Percentiles rank a stretch among this genome's conserved stretches.
These are phyloP conservation scores for Scutellospora calospora DNA, from an alignment of 371 early-diverging fungal species.

Conservation along the genomic window DNA sequence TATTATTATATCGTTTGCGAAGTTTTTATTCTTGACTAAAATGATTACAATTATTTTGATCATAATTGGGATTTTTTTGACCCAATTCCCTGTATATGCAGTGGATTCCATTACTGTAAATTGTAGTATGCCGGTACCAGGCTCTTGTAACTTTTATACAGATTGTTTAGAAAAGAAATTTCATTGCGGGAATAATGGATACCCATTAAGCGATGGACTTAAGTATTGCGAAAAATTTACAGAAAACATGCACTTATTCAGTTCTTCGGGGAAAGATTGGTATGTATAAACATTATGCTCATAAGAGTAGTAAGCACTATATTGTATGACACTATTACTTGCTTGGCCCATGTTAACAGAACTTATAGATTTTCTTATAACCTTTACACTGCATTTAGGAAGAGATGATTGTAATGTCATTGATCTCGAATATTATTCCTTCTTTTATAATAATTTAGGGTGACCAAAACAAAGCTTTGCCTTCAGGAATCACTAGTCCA, in stretches of 20 bases:
- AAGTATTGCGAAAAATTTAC: conserved; percentile 8
- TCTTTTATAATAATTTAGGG: background rate
- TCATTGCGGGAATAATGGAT: conserved; percentile 6
- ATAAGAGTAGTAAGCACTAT: background rate
- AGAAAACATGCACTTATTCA: background rate
- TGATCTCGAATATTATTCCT: background rate
- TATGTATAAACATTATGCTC: background rate
- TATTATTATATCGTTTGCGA: background rate
- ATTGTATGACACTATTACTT: too few species aligned
- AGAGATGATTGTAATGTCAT: too few species aligned
- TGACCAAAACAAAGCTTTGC: background rate
- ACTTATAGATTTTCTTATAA: too few species aligned
- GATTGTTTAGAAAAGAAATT: conserved; percentile 31
- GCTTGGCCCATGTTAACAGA: too few species aligned
- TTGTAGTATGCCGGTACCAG: background rate
- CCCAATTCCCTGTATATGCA: too few species aligned
- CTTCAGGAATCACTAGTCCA: conserved; percentile 5
- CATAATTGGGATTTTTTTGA: too few species aligned
- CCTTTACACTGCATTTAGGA: too few species aligned
- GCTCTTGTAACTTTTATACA: conserved; percentile 16
- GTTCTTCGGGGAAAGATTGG: conserved; percentile 6
- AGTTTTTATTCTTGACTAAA: too few species aligned
- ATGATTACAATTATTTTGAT: too few species aligned
- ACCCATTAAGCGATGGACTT: background rate
- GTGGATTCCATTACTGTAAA: background rate